Base-by-base conservation (phyloP, 352 stramenopile species). In the Globisporangium emineosum region DNA sequence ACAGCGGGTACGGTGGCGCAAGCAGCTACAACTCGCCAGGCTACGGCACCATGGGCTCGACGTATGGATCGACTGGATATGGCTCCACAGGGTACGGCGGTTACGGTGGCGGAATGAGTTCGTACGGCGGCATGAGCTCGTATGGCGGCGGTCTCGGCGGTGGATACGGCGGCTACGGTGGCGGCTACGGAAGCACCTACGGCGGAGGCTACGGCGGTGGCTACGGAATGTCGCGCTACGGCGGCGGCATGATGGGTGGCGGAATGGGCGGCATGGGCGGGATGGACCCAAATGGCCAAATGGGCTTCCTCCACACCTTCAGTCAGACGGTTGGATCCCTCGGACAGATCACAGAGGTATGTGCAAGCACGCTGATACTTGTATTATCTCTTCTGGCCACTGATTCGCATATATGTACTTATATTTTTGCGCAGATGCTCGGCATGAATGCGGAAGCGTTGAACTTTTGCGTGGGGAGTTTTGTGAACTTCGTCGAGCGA, bases 401-500 rank as follows among this genome's bases (percentile, higher is more conserved):
- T 58, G 19, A 42, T 57, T 35, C 12, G 19, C n/a, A n/a, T n/a
- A n/a, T 62, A 6, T 59, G 25, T 45, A 13, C n/a, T 2, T n/a
- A 15, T 5, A 10, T 67, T 8, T 19, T 3, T 54, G 4, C 47
- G 7, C 45, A 86, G 76, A 69, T 90, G 60, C 75, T 91, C 5
- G 82, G 82, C 8, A 91, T 91, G 82, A 91, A 91, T 67, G 82
- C 82, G 2, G 82, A 91, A 54, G 74, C 82, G 30, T 68, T 91
- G 32, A 82, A 91, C 60, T 91, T 89, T 72, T 91, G 82, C 64
- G 78, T 91, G 45, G 79, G 78, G 5, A 93, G 81, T 58, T 94
- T 91, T 65, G 82, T 94, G 8, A 75, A 94, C 57, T 94, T 93
- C 60, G 59, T 93, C n/a, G 86, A 94, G 68, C 76, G 83, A 47